Evolutionary conservation across 225 moss, liverwort and hornwort genomes (phyloP), one percentile per base, ranked within the genome.

Genomic region (Neckera pumila): DNA sequence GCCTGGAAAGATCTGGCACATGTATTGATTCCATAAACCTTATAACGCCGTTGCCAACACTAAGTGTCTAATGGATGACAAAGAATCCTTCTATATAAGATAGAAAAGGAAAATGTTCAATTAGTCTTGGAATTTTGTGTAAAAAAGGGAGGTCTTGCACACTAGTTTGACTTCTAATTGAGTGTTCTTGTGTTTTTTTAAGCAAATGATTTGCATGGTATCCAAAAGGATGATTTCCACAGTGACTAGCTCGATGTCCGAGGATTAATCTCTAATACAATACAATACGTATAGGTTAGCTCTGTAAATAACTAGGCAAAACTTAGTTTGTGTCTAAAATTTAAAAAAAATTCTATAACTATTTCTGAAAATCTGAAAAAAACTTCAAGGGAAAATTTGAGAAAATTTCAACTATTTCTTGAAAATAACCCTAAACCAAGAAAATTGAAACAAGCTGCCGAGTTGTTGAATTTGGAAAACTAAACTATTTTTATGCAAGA

Each of bases 1-100:
- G 67, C 96, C 94, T 34, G 92, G 91, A 82, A 96, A 96, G 25
- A 99, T 99, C 98, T 99, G 92, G 75, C 6, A 65, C 3, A 20
- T 0, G 40, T 17, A 80, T 86, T 38, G 12, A 54, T 14, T 28
- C 22, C 27, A 42, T 65, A 2, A 31, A 31, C 18, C 17, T 0
- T 33, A 0, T 33, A 76, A 33, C 1, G 11, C 34, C 0, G 1
- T 0, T 33, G 28, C 0, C 2, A 0, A 33, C 75, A 75, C 17
- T 33, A 43, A 13, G 1, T 53, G 14, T 53, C 1, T 0, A 0
- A 53, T 76, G 22, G 34, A 53, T 34, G 21, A 22, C 5, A 53
- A 4, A 53, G 3, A 53, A 34, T 33, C 34, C 19, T 74, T 47
- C 7, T 49, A 12, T 33, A 3, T 76, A 21, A 51, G 14, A 49